phyloP scores from a whole-genome alignment of 108 stramenopile species.

The Mediolabrus comicus region DNA sequence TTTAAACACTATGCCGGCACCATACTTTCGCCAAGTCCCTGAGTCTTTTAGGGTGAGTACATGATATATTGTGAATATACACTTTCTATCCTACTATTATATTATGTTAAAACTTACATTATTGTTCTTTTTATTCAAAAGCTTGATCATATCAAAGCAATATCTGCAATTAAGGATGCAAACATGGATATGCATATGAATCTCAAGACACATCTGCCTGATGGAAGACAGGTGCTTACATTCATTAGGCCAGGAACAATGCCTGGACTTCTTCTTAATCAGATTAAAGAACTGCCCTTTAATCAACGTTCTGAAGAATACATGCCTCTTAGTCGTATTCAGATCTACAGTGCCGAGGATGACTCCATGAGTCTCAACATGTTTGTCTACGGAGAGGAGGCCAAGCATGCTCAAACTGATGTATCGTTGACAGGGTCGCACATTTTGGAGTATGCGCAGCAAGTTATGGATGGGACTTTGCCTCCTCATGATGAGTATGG shows the following conservation, averaged over 20 bases:
- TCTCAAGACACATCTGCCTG: conserved; percentile 68
- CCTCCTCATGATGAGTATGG: conserved; percentile 43
- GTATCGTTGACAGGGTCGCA: conserved; percentile 46
- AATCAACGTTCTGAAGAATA: conserved; percentile 50
- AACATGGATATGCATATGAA: conserved; percentile 80
- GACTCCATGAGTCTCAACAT: conserved; percentile 88
- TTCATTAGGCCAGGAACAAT: conserved; percentile 86
- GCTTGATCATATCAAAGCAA: conserved; percentile 96
- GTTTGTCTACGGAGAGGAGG: conserved; percentile 80
- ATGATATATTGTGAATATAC: neutral
- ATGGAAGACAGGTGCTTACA: conserved; percentile 68
- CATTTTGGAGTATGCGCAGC: conserved; percentile 66
- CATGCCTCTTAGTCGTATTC: conserved; percentile 69
- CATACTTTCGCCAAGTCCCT: conserved; percentile 90
- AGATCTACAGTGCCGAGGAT: conserved; percentile 88
- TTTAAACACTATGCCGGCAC: conserved; percentile 89
- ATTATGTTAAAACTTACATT: neutral
- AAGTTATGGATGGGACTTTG: conserved; percentile 53
- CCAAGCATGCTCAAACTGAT: conserved; percentile 32
- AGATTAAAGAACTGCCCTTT: conserved; percentile 77
- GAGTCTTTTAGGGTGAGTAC: conserved; percentile 54
- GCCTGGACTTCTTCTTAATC: conserved; percentile 73
- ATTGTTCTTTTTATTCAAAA: conserved; percentile 21
- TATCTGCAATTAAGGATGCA: conserved; percentile 84
- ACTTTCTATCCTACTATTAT: too few species aligned